A percentile compares a stretch with the other conserved stretches of the same genome.
Evolutionary conservation across 2,329 filamentous ascomycete genomes (phyloP).

Genomic region (Neoascochyta sp.): DNA sequence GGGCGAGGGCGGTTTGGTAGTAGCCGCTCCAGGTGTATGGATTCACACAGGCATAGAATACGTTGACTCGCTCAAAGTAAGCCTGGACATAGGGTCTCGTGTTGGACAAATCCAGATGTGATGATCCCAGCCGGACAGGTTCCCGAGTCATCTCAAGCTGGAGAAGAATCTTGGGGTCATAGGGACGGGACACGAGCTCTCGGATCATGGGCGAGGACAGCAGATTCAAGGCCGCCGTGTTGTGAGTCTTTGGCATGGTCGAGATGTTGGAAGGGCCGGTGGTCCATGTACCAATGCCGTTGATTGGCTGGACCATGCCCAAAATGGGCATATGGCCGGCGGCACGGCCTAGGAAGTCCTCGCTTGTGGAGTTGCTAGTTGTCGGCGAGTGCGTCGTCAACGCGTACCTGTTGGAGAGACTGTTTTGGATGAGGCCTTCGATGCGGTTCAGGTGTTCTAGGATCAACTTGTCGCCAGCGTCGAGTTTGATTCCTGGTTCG

Average conservation of each 20-base stretch:
- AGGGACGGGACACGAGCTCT: conserved; percentile 70
- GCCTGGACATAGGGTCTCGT: conserved; percentile 71
- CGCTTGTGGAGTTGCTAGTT: conserved; percentile 44
- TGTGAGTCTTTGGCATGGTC: conserved; percentile 81
- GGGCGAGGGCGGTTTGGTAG: conserved; percentile 70
- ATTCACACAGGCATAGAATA: conserved; percentile 84
- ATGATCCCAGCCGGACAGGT: conserved; percentile 59
- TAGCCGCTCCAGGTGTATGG: conserved; percentile 75
- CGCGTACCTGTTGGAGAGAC: conserved; percentile 54
- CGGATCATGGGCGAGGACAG: conserved; percentile 78
- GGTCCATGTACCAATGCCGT: conserved; percentile 69
- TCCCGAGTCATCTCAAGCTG: conserved; percentile 78
- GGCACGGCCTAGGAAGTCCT: conserved; percentile 41
- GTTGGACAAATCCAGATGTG: conserved; percentile 69
- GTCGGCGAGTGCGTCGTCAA: conserved; percentile 55
- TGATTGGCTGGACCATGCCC: conserved; percentile 41
- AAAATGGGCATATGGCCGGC: conserved; percentile 35
- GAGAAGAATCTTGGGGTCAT: conserved; percentile 76
- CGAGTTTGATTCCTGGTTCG: conserved; percentile 81
- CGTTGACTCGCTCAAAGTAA: conserved; percentile 76
- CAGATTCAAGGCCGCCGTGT: conserved; percentile 73
- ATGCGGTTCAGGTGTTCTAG: conserved; percentile 74
- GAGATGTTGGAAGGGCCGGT: conserved; percentile 65
- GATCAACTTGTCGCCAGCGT: conserved; percentile 82
- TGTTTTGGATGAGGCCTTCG: conserved; percentile 73